A percentile compares a stretch with the other conserved stretches of the same genome.
Conservation (phyloP, 148 eudicot genomes). For the Tetragonia tetragonoides region DNA sequence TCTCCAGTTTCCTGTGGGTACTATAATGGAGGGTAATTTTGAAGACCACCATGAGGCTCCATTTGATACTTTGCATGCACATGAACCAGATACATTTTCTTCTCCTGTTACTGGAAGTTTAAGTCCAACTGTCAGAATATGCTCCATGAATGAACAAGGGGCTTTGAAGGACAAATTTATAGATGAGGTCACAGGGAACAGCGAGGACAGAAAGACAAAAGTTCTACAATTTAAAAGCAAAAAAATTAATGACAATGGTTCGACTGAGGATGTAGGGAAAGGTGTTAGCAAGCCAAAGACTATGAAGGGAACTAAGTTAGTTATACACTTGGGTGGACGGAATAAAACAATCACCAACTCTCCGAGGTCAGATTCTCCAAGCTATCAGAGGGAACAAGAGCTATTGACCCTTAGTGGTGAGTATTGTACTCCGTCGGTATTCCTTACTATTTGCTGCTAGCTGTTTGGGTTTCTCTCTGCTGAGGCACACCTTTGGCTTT, state of each 20-base stretch:
- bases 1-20: conserved; percentile 26
- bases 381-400: conserved; percentile 59
- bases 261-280: conserved; percentile 44
- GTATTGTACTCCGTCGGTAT: conserved; percentile 12
- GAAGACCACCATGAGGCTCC: conserved; percentile 46
- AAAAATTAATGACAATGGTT: conserved; percentile 31
- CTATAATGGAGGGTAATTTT: conserved; percentile 33
- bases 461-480: background rate
- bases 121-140: conserved; percentile 44
- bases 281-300: conserved; percentile 41
- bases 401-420: conserved; percentile 54
- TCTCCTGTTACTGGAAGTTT: conserved; percentile 49
- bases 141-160: conserved; percentile 48
- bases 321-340: conserved; percentile 84
- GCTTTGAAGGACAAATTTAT: conserved; percentile 51
- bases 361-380: conserved; percentile 76
- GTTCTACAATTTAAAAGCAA: conserved; percentile 50
- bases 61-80: conserved; percentile 35
- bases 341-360: conserved; percentile 54
- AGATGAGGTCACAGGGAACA: conserved; percentile 46
- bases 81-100: conserved; percentile 30
- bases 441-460: background rate
- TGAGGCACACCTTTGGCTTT: no score
- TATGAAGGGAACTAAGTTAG: conserved; percentile 73
- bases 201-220: conserved; percentile 40